Base-by-base conservation (phyloP, 306 rosid genomes). In the Glycine soja region DNA sequence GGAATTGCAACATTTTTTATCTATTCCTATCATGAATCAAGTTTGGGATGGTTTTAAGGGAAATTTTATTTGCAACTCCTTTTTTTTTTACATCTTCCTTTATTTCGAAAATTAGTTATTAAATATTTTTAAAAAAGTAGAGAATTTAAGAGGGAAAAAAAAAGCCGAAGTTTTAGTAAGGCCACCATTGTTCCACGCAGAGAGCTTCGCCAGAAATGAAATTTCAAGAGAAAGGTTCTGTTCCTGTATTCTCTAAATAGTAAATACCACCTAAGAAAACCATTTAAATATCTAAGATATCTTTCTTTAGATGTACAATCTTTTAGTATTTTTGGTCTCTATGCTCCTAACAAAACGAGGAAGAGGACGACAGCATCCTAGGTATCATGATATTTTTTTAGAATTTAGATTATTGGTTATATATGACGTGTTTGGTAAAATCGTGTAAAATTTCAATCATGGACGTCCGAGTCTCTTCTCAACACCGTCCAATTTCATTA, bases 371-470 rank as follows among this genome's bases (percentile, higher is more conserved):
- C 8, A 19, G 0, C 69, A 34, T 63, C 9, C 2, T 32, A 32
- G 47, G 10, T 13, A 13, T 12, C 47, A 64, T 12, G 19, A 36
- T 12, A 64, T 13, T 3, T 36, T 64, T 6, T n/a, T 15, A 3
- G 3, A 12, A 36, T 6, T n/a, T 15, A 3, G 3, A 12, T 72
- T 51, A 12, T 12, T 32, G 15, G 45, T 71, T 71, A 24, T 1
- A 70, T 19, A 38, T 47, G 58, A 3, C 8, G 8, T 52, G 18
- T 43, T 15, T 9, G 36, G 15, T 6, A 50, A 42, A 24, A 15
- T 18, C 2, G 14, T 71, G 61, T 3, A 71, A 51, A 47, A 50
- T 71, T 70, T 24, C 30, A 71, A 71, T 32, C 61, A 72, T 52
- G 30, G 47, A 50, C 18, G 40, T 70, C 75, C 30, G 50, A 47